Evolutionary conservation across 2,329 filamentous ascomycete genomes (phyloP).

Genomic region (Paecilomyces formosus): DNA sequence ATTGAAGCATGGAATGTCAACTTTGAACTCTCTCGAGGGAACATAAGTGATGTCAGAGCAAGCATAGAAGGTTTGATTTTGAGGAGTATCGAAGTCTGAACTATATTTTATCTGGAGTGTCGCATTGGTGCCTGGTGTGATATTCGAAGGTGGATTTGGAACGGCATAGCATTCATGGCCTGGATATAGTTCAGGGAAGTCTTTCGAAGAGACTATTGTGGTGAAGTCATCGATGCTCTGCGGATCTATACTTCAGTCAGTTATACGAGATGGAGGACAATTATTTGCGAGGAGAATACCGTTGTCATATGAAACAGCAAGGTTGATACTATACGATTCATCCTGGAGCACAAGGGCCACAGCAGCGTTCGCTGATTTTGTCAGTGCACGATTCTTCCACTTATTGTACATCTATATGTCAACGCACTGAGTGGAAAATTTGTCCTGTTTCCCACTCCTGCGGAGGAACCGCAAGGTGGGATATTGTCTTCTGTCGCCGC

Average conservation of each 20-base stretch:
- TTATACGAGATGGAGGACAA: background rate
- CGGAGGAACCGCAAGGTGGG: constrained; percentile 50
- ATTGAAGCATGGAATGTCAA: constrained; percentile 41
- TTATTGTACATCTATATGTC: background rate
- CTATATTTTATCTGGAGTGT: constrained; percentile 41
- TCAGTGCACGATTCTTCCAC: background rate
- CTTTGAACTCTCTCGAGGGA: constrained; percentile 29
- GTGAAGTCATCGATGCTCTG: constrained; percentile 33
- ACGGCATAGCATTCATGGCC: constrained; percentile 41
- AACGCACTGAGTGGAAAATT: constrained; percentile 48
- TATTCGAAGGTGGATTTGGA: constrained; percentile 24
- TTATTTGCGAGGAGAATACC: constrained; percentile 28
- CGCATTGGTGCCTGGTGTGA: constrained; percentile 34
- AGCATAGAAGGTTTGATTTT: constrained; percentile 39
- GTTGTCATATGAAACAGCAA: constrained; percentile 47
- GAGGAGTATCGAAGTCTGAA: constrained; percentile 33
- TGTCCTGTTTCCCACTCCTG: constrained; percentile 44
- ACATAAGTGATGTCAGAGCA: constrained; percentile 43
- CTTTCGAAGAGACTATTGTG: constrained; percentile 21
- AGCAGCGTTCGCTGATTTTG: constrained; percentile 42
- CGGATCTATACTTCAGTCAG: constrained; percentile 24
- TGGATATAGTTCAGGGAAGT: constrained; percentile 32
- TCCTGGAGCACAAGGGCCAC: constrained; percentile 52
- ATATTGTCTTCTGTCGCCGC: constrained; percentile 48
- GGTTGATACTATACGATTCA: constrained; percentile 48